Evolutionary conservation across 768 basidiomycete species (phyloP).

Genomic region (Astraeus odoratus): DNA sequence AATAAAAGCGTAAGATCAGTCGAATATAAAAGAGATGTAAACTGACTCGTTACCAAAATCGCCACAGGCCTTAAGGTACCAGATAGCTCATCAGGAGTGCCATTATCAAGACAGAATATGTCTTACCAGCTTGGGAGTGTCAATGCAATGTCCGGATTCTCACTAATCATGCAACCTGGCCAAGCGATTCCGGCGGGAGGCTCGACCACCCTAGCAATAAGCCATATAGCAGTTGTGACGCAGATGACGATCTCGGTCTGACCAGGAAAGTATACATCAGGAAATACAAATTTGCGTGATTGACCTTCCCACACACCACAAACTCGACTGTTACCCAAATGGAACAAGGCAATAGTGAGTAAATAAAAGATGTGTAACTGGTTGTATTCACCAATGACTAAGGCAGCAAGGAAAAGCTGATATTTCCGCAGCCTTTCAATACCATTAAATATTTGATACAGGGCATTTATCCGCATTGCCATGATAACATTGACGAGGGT

Average conservation of each 20-base stretch:
- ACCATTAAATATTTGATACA: constrained; percentile 3
- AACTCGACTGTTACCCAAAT: not conserved
- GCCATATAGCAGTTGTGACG: not conserved
- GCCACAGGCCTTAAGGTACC: not conserved
- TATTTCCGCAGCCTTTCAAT: not conserved
- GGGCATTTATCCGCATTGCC: constrained; percentile 14
- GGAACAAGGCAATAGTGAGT: not conserved
- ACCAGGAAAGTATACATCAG: not conserved
- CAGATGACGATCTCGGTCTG: not conserved
- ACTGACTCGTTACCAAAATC: not conserved
- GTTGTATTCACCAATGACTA: not conserved
- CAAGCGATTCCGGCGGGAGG: not conserved
- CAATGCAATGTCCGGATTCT: not conserved
- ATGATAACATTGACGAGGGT: constrained; percentile 18
- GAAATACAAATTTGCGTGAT: not conserved
- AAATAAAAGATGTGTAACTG: not conserved
- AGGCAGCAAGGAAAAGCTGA: not conserved
- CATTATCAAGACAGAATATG: not conserved
- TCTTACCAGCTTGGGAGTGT: not conserved
- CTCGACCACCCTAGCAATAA: not conserved
- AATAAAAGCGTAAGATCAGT: not conserved
- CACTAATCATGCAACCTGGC: not conserved
- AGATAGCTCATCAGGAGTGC: not conserved
- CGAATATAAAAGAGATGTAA: no score
- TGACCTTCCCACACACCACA: not conserved